phyloP scores from a whole-genome alignment of 352 stramenopile genomes.

The Pythium dissimile region DNA sequence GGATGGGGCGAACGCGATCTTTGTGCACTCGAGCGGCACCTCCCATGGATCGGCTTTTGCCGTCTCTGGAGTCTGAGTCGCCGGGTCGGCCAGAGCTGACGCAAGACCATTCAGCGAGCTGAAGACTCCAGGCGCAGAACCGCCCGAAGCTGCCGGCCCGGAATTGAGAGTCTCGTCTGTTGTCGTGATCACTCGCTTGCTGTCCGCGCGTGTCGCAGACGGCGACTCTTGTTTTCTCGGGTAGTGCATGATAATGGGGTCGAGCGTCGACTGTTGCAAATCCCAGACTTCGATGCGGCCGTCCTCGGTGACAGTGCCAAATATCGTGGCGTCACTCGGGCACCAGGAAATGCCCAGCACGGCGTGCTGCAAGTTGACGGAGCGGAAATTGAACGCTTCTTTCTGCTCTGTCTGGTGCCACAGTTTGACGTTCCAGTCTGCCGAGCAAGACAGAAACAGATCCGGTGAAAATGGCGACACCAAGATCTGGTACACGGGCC shows the following conservation, averaged over 20 bases:
- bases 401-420: slow-evolving; percentile 63
- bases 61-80: background rate
- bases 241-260: slow-evolving; percentile 79
- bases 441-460: slow-evolving; percentile 86
- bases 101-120: slow-evolving; percentile 8
- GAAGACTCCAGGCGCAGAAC: background rate
- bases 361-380: slow-evolving; percentile 71
- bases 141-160: background rate
- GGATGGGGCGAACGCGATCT: slow-evolving; percentile 62
- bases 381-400: slow-evolving; percentile 69
- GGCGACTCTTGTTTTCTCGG: slow-evolving; percentile 47
- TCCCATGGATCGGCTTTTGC: slow-evolving; percentile 18
- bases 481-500: slow-evolving; percentile 86
- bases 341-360: slow-evolving; percentile 88
- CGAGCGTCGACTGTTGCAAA: slow-evolving; percentile 74
- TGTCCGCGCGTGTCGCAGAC: slow-evolving; percentile 2
- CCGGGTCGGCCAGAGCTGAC: background rate
- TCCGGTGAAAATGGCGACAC: slow-evolving; percentile 85
- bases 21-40: slow-evolving; percentile 61
- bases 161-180: background rate
- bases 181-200: slow-evolving; percentile 13
- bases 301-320: slow-evolving; percentile 84
- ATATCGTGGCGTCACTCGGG: slow-evolving; percentile 76
- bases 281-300: slow-evolving; percentile 92
- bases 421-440: slow-evolving; percentile 89